Evolutionary conservation across 2,329 filamentous ascomycete genomes (phyloP).

Genomic region (Ceratocystis cubensis): DNA sequence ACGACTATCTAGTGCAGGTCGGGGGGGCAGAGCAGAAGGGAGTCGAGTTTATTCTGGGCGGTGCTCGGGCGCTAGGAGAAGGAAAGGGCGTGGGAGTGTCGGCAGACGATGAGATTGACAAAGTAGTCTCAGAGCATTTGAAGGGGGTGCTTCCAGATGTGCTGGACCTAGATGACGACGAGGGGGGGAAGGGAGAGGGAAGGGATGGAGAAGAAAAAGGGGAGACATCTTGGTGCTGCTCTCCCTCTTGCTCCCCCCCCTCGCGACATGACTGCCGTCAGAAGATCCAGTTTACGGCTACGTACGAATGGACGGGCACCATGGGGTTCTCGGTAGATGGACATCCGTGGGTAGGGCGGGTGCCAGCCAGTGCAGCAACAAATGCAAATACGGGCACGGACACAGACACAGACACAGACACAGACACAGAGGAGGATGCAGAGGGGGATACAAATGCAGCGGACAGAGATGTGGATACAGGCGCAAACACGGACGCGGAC

Average conservation of each 20-base stretch:
- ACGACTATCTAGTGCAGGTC: slow-evolving; percentile 63
- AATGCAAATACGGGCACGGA: slow-evolving; percentile 22
- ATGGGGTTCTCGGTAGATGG: slow-evolving; percentile 63
- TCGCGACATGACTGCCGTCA: slow-evolving; percentile 28
- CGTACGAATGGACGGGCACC: slow-evolving; percentile 64
- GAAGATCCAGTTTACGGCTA: slow-evolving; percentile 35
- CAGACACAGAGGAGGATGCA: too few species aligned
- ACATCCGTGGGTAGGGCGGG: slow-evolving; percentile 56
- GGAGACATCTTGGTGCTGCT: too few species aligned
- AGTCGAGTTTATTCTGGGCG: slow-evolving; percentile 57
- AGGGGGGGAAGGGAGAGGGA: not conserved
- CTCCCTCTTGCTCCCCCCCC: slow-evolving; percentile 25
- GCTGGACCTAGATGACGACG: slow-evolving; percentile 26
- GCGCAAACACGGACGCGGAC: too few species aligned
- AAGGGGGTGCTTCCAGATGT: slow-evolving; percentile 33
- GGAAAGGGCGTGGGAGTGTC: slow-evolving; percentile 42
- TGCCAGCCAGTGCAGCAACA: slow-evolving; percentile 43
- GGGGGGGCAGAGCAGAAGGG: slow-evolving; percentile 33
- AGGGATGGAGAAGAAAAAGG: not conserved
- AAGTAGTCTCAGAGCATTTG: slow-evolving; percentile 43
- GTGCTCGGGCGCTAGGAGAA: slow-evolving; percentile 45
- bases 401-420: too few species aligned
- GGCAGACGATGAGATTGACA: slow-evolving; percentile 47
- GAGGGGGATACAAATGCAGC: too few species aligned
- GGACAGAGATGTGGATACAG: slow-evolving; percentile 14